Percentiles rank a stretch among this genome's conserved stretches.
These are phyloP conservation scores for Aureobasidium vineae DNA, from an alignment of 2,329 filamentous ascomycete genomes.

Conservation along the genomic window DNA sequence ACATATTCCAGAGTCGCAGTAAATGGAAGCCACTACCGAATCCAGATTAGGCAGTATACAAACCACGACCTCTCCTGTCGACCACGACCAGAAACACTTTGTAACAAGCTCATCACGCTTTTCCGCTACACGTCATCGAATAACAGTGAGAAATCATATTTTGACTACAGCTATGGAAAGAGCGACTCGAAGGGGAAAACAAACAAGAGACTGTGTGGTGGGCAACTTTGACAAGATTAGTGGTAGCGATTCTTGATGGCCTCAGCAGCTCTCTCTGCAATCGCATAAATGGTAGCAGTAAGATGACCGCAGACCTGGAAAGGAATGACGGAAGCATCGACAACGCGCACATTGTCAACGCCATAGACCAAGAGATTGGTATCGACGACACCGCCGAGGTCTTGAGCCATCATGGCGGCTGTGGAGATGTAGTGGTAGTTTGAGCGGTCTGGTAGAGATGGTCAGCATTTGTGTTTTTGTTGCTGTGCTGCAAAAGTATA, in stretches of 20 bases:
- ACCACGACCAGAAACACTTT: too few relatives aligned
- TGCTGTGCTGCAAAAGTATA: too few relatives aligned
- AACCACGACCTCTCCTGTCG: too few relatives aligned
- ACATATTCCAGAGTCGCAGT: too few relatives aligned
- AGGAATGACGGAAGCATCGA: constrained; percentile 40
- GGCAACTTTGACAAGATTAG: background rate
- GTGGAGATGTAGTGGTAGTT: constrained; percentile 40
- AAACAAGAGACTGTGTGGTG: background rate
- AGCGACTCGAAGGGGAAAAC: background rate
- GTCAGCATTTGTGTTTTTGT: background rate
- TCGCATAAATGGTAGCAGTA: constrained; percentile 40
- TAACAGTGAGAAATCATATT: background rate
- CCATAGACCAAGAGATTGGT: constrained; percentile 38
- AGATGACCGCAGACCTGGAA: constrained; percentile 41
- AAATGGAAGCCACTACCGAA: too few relatives aligned
- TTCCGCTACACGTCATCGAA: background rate
- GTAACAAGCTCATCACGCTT: too few relatives aligned
- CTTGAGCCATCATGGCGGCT: constrained; percentile 38
- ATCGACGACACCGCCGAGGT: constrained; percentile 41
- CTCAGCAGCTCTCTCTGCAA: constrained; percentile 40
- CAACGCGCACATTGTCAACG: constrained; percentile 38
- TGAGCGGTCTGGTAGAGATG: constrained; percentile 18
- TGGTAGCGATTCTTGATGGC: constrained; percentile 30
- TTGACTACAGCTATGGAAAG: background rate
- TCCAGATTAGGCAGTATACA: too few relatives aligned